These are phyloP conservation scores for Aspergillus sclerotioniger DNA, from an alignment of 495 filamentous ascomycete genomes.

Conservation along the genomic window DNA sequence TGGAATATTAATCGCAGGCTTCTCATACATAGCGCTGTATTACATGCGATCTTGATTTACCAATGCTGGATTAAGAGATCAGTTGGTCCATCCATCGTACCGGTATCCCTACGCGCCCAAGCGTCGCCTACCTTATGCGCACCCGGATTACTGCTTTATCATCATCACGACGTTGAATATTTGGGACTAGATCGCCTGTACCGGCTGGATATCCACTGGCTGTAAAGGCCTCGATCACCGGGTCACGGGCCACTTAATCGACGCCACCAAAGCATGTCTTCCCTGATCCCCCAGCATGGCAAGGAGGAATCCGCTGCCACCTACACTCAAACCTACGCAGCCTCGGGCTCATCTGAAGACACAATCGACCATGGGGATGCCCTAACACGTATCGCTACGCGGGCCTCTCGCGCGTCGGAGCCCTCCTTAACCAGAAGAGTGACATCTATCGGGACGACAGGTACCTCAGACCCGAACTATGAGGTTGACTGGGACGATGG, in stretches of 20 bases:
- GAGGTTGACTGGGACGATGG: conserved; percentile 72
- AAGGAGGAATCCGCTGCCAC: conserved; percentile 17
- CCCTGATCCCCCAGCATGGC: conserved; percentile 18
- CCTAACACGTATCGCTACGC: conserved; percentile 29
- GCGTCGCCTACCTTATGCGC: too few relatives aligned
- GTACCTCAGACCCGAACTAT: conserved; percentile 61
- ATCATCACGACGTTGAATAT: too few relatives aligned
- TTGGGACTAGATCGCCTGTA: background rate
- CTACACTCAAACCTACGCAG: conserved; percentile 28
- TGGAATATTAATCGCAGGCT: too few relatives aligned
- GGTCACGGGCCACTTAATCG: background rate
- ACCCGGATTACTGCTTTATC: too few relatives aligned
- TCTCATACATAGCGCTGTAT: too few relatives aligned
- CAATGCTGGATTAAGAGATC: too few relatives aligned
- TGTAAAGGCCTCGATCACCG: too few relatives aligned
- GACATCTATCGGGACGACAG: conserved; percentile 57
- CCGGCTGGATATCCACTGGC: too few relatives aligned
- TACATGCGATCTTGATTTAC: too few relatives aligned
- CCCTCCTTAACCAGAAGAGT: conserved; percentile 34
- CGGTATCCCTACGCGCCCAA: too few relatives aligned
- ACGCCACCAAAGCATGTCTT: conserved; percentile 16
- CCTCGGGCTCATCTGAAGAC: conserved; percentile 32
- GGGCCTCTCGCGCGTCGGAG: conserved; percentile 23
- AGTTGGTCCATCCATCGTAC: too few relatives aligned
- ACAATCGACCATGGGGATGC: conserved; percentile 29